Percentiles rank a stretch among this genome's conserved stretches.
Conservation (phyloP, 2,329 filamentous ascomycete genomes). For the Alternaria brassicae region DNA sequence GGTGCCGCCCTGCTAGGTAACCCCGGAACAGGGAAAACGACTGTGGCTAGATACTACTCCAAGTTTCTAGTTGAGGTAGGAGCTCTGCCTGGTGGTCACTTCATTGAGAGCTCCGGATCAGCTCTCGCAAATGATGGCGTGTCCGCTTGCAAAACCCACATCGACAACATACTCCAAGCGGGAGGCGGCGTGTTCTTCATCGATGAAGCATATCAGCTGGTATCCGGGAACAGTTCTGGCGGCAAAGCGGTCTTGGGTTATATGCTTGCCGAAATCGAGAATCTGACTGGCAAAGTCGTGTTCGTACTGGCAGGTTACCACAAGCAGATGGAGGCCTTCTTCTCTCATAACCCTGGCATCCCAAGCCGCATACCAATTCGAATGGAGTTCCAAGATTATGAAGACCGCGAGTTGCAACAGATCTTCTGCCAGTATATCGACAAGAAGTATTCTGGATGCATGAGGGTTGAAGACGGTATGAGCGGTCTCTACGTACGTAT, state of each 20-base stretch:
- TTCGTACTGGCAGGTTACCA: conserved; percentile 78
- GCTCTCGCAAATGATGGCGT: conserved; percentile 70
- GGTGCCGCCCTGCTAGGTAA: conserved; percentile 72
- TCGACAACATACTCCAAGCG: conserved; percentile 63
- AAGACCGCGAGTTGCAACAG: conserved; percentile 66
- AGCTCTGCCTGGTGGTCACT: conserved; percentile 65
- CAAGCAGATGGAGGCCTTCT: conserved; percentile 78
- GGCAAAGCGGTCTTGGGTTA: conserved; percentile 72
- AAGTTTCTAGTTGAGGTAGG: conserved; percentile 69
- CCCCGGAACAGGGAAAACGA: conserved; percentile 80
- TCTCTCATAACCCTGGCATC: conserved; percentile 75
- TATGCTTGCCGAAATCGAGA: conserved; percentile 75
- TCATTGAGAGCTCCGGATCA: conserved; percentile 74
- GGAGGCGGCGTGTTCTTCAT: conserved; percentile 77
- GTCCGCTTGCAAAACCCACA: conserved; percentile 61
- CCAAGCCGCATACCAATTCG: conserved; percentile 71
- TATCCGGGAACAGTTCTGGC: conserved; percentile 63
- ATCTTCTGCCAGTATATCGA: conserved; percentile 67
- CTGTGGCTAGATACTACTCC: conserved; percentile 74
- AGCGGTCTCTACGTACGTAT: conserved; percentile 71
- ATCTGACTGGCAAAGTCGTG: conserved; percentile 71
- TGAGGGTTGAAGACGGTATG: conserved; percentile 61
- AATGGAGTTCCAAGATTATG: conserved; percentile 74
- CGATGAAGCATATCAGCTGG: conserved; percentile 80
- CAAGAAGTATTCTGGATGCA: conserved; percentile 38